phyloP scores from a whole-genome alignment of 192 early-diverging fungal genomes.

The Pilaira anomala region DNA sequence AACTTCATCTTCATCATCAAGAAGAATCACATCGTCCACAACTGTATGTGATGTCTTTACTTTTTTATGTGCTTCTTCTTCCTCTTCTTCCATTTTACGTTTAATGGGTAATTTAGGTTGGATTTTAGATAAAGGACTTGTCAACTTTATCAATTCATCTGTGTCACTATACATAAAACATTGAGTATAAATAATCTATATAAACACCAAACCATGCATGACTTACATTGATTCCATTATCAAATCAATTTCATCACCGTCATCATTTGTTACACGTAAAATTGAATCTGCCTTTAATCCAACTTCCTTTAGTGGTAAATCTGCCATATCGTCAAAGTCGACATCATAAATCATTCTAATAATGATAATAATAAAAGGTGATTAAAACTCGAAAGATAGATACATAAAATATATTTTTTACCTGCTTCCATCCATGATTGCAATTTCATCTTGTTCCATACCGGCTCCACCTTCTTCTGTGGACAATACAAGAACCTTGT shows the following conservation, averaged over 20 bases:
- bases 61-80: neutral
- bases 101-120: neutral
- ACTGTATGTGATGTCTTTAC: neutral
- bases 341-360: conserved; percentile 79
- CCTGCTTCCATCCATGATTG: conserved; percentile 67
- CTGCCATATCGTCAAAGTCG: conserved; percentile 84
- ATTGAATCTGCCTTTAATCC: conserved; percentile 56
- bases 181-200: neutral
- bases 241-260: conserved; percentile 33
- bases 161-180: neutral
- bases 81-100: neutral
- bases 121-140: neutral
- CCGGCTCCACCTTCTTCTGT: conserved; percentile 47
- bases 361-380: neutral
- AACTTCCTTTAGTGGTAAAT: conserved; percentile 54
- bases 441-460: conserved; percentile 64
- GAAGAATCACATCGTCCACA: neutral
- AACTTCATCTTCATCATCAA: neutral
- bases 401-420: conserved; percentile 17
- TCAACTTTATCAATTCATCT: neutral
- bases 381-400: neutral
- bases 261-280: conserved; percentile 60
- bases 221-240: conserved; percentile 18
- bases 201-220: neutral
- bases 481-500: conserved; percentile 35